A percentile compares a stretch with the other conserved stretches of the same genome.
Conservation (phyloP, 371 early-diverging fungal species). For the Mycotypha africana region DNA sequence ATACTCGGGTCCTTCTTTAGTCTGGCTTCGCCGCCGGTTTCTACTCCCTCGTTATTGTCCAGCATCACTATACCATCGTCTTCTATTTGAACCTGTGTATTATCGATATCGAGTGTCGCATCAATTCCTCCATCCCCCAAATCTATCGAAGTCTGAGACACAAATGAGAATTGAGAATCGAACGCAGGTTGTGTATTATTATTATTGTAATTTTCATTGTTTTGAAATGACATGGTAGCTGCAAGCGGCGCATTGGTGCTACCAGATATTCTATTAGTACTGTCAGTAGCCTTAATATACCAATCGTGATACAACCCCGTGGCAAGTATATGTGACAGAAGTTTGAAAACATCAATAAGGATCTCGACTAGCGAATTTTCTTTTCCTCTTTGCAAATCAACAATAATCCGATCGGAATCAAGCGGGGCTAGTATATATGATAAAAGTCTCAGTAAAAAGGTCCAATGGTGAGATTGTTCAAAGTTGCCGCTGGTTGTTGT, state of each 20-base stretch:
- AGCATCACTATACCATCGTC: conserved; percentile 10
- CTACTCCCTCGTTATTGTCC: too few relatives aligned
- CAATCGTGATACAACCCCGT: conserved; percentile 25
- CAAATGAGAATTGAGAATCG: conserved; percentile 19
- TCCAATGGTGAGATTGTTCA: neutral
- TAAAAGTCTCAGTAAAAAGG: conserved; percentile 13
- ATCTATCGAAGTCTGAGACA: conserved; percentile 24
- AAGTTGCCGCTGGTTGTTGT: too few relatives aligned
- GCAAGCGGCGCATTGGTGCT: neutral
- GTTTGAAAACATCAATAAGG: conserved; percentile 33
- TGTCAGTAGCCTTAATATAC: too few relatives aligned
- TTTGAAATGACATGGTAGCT: conserved; percentile 11
- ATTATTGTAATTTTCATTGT: conserved; percentile 15
- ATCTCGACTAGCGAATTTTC: conserved; percentile 13
- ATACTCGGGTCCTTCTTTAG: too few relatives aligned
- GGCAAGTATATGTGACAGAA: conserved; percentile 26
- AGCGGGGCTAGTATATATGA: conserved; percentile 14
- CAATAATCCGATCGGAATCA: too few relatives aligned
- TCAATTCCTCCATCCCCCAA: too few relatives aligned
- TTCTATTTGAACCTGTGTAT: conserved; percentile 18
- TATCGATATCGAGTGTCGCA: conserved; percentile 34
- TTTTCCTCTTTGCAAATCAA: too few relatives aligned
- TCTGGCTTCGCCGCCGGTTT: too few relatives aligned
- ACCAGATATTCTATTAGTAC: too few relatives aligned
- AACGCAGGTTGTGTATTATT: conserved; percentile 18